These are phyloP conservation scores for Epichloe gansuensis DNA, from an alignment of 2,329 filamentous ascomycete genomes.

Conservation along the genomic window DNA sequence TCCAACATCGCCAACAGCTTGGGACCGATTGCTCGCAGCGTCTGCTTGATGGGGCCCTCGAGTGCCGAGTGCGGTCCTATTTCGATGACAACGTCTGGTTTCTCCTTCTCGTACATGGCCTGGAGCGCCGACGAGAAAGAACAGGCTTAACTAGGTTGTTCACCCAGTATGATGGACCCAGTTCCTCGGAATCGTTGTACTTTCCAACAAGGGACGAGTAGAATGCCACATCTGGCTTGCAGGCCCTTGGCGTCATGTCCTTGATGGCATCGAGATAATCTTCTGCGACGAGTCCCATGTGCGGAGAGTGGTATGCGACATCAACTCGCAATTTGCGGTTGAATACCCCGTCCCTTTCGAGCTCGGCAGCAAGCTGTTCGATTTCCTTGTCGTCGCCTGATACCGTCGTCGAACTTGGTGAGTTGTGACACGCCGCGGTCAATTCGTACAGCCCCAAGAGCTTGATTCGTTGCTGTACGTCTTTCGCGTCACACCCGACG, in stretches of 20 bases:
- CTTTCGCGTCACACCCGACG: conserved; percentile 33
- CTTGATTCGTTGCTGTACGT: conserved; percentile 27
- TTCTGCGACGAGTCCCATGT: conserved; percentile 38
- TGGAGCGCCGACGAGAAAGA: conserved; percentile 26
- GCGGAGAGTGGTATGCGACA: conserved; percentile 41
- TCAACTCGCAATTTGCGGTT: conserved; percentile 36
- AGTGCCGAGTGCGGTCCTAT: conserved; percentile 38
- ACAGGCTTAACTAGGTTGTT: conserved; percentile 31
- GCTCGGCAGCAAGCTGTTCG: conserved; percentile 24
- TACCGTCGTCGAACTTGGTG: conserved; percentile 36
- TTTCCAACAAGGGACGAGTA: conserved; percentile 34
- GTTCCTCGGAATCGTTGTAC: conserved; percentile 20
- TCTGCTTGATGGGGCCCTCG: conserved; percentile 38
- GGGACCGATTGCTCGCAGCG: conserved; percentile 31
- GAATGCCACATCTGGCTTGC: conserved; percentile 24
- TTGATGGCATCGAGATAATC: conserved; percentile 30
- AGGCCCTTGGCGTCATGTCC: conserved; percentile 6
- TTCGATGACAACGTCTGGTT: conserved; percentile 25
- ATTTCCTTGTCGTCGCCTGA: conserved; percentile 36
- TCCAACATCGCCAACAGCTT: conserved; percentile 25
- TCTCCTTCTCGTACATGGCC: conserved; percentile 18
- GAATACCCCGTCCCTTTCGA: conserved; percentile 32
- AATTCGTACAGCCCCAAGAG: conserved; percentile 12
- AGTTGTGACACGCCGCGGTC: conserved; percentile 36
- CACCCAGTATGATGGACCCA: conserved; percentile 33